Percentiles rank a stretch among this genome's conserved stretches.
phyloP scores from a whole-genome alignment of 2,329 filamentous ascomycete species.

The Sarocladium oryzae region DNA sequence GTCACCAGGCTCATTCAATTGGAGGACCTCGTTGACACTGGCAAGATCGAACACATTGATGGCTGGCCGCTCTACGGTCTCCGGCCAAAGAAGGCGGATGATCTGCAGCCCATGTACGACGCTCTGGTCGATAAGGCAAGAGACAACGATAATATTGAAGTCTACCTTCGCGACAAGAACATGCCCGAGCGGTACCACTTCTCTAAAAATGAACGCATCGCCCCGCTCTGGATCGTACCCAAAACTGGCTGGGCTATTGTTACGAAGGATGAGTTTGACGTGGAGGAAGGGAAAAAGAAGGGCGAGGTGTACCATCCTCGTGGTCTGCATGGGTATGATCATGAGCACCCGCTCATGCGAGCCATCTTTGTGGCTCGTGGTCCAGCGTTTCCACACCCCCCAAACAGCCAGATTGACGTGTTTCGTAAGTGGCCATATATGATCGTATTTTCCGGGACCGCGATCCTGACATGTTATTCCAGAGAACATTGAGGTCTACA shows the following conservation, averaged over 20 bases:
- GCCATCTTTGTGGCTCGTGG: conserved; percentile 91
- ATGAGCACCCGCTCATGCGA: conserved; percentile 90
- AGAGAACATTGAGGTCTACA: conserved; percentile 96
- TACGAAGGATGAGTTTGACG: conserved; percentile 69
- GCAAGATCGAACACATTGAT: conserved; percentile 74
- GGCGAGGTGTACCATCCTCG: conserved; percentile 67
- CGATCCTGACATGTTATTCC: conserved; percentile 20
- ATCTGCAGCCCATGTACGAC: conserved; percentile 63
- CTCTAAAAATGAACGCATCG: conserved; percentile 78
- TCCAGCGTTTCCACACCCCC: conserved; percentile 81
- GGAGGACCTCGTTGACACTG: conserved; percentile 77
- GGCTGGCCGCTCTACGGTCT: conserved; percentile 93
- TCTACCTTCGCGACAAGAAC: conserved; percentile 77
- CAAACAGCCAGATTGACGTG: conserved; percentile 69
- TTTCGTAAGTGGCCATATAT: conserved; percentile 72
- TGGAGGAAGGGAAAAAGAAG: conserved; percentile 56
- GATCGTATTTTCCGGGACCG: too few relatives aligned
- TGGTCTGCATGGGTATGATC: conserved; percentile 91
- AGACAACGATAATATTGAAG: conserved; percentile 65
- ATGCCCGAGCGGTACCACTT: conserved; percentile 97
- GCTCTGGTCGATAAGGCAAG: conserved; percentile 49
- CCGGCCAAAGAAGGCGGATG: conserved; percentile 63
- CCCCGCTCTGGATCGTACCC: conserved; percentile 89
- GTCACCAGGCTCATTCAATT: conserved; percentile 75
- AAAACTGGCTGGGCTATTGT: conserved; percentile 92